phyloP scores from a whole-genome alignment of 306 rosid genomes.

The Vigna reflexopilosa region DNA sequence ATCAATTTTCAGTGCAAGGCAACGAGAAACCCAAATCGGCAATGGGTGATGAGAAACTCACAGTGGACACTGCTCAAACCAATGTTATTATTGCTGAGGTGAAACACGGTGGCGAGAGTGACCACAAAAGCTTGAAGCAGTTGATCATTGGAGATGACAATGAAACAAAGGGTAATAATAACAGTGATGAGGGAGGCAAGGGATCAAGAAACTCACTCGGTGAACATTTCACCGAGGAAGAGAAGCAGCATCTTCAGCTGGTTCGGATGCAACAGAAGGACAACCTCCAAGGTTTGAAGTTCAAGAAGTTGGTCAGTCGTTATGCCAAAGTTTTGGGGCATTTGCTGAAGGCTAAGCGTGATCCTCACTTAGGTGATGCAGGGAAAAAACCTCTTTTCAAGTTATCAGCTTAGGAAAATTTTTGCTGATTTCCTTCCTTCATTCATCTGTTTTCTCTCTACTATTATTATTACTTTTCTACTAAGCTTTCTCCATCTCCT shows the following conservation, averaged over 20 bases:
- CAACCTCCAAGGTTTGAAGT: slow-evolving; percentile 63
- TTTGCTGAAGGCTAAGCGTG: slow-evolving; percentile 64
- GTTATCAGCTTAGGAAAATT: slow-evolving; percentile 43
- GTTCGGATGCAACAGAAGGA: slow-evolving; percentile 61
- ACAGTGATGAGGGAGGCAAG: slow-evolving; percentile 16
- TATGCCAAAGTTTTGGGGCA: slow-evolving; percentile 73
- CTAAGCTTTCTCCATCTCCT: background rate
- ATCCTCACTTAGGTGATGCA: slow-evolving; percentile 56
- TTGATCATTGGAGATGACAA: slow-evolving; percentile 61
- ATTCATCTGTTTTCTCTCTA: slow-evolving; percentile 4
- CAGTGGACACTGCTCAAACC: slow-evolving; percentile 1
- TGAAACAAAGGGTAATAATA: background rate
- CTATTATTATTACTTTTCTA: slow-evolving; percentile 21
- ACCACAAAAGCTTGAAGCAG: slow-evolving; percentile 78
- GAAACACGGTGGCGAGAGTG: slow-evolving; percentile 46
- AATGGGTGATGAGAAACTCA: background rate
- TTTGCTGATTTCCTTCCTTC: slow-evolving; percentile 2
- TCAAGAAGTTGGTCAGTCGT: slow-evolving; percentile 76
- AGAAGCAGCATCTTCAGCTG: slow-evolving; percentile 70
- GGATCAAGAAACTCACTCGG: slow-evolving; percentile 64
- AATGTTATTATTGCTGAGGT: background rate
- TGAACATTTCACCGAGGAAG: slow-evolving; percentile 73
- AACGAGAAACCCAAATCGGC: slow-evolving; percentile 40
- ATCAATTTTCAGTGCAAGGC: slow-evolving; percentile 13
- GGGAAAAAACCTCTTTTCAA: slow-evolving; percentile 55